A percentile compares a stretch with the other conserved stretches of the same genome.
Conservation (phyloP, 306 rosid genomes). For the Cucurbita ficifolia region DNA sequence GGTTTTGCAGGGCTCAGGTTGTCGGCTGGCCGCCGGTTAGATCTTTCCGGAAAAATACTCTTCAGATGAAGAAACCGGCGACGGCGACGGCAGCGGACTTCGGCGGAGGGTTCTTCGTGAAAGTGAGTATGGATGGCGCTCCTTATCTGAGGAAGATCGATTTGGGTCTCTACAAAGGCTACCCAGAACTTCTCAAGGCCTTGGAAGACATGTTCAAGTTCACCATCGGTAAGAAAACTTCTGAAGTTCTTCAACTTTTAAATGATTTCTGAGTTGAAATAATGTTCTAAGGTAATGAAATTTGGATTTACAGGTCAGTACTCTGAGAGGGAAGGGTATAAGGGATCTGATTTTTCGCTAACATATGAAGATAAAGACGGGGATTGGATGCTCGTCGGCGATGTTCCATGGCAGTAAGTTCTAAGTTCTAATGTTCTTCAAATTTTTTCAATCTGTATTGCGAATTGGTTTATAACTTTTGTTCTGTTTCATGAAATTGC, state of each 20-base stretch:
- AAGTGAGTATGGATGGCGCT: slow-evolving; percentile 97
- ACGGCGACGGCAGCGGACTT: slow-evolving; percentile 3
- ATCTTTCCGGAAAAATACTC: slow-evolving; percentile 55
- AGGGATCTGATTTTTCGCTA: slow-evolving; percentile 58
- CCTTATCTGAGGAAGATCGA: slow-evolving; percentile 91
- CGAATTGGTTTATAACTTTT: neutral
- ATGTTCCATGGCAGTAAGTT: slow-evolving; percentile 88
- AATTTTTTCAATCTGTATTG: neutral
- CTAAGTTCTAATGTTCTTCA: neutral
- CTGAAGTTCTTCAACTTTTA: no score
- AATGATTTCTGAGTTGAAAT: no score
- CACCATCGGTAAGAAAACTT: slow-evolving; percentile 32
- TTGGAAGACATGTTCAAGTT: slow-evolving; percentile 68
- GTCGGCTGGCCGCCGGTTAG: slow-evolving; percentile 96
- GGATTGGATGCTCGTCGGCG: slow-evolving; percentile 92
- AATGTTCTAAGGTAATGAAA: neutral
- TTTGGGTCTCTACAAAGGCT: slow-evolving; percentile 41
- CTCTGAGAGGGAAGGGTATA: slow-evolving; percentile 71
- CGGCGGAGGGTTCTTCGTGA: slow-evolving; percentile 47
- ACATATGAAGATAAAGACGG: slow-evolving; percentile 85
- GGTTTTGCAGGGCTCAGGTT: slow-evolving; percentile 48
- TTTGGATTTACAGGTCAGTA: slow-evolving; percentile 37
- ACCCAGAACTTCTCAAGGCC: slow-evolving; percentile 53
- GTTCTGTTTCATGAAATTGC: neutral
- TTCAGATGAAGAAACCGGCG: slow-evolving; percentile 29